Base-by-base conservation (phyloP, 768 basidiomycete species). In the Wakefieldia striispora region DNA sequence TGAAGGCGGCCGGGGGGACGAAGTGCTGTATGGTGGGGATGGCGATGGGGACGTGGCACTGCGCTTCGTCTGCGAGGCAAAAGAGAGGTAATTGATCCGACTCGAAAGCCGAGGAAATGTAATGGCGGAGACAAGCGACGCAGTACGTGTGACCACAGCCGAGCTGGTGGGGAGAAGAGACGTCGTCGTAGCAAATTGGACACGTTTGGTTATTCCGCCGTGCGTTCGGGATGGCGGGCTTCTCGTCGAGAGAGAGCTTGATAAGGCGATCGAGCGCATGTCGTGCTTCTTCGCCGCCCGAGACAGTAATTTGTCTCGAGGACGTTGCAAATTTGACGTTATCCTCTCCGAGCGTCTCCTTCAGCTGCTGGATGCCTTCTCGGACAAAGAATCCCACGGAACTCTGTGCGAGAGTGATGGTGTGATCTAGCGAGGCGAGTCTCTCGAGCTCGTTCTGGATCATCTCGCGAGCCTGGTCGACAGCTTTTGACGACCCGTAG, bases 141-240 rank as follows among this genome's bases (percentile, higher is more conserved):
- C 88, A 89, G 75, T 79, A 86, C 1, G 55, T 52, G 62, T 90
- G 26, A 26, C 82, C 80, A 53, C 88, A 90, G 6, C 59, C 64
- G 1, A 88, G 70, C 12, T 21, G 68, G 71, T 6, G 81, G 58
- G 0, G 81, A 80, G 4, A 70, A 56, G 1, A 73, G 19, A 53
- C 13, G 2, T 38, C 58, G 45, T 75, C 73, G 49, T 71, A 72
- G 56, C 82, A 84, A 27, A 84, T 72, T 9, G 81, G 80, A 55
- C 81, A 84, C 7, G 52, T 45, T 17, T 29, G 3, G 23, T 23
- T 23, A 6, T 8, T 6, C 26, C 26, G 6, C 8, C 5, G 26
- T 37, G 33, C 20, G 12, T 48, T 44, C 0, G 35, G 29, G 11
- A 46, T 35, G n/a, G 20, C 44, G 34, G 12, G 39, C 6, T 50